These are phyloP conservation scores for Penicillium canariense DNA, from an alignment of 495 filamentous ascomycete genomes.

Conservation along the genomic window DNA sequence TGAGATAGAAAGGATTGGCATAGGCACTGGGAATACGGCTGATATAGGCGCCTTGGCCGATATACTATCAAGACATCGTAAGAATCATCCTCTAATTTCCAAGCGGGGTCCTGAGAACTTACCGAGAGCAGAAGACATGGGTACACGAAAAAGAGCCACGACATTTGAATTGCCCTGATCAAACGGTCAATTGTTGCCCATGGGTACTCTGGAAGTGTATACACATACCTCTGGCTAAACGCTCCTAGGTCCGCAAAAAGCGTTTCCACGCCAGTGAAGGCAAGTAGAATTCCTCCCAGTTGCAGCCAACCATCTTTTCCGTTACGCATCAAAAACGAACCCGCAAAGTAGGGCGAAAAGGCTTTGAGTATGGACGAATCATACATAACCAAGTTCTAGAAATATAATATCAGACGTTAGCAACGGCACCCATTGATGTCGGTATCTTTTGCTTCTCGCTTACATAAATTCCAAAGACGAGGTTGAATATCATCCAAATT, in stretches of 20 bases:
- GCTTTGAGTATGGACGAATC: constrained; percentile 66
- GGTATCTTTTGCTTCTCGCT: background rate
- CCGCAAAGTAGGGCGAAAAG: constrained; percentile 65
- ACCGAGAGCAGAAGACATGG: constrained; percentile 64
- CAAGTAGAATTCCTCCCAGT: constrained; percentile 65
- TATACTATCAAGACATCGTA: constrained; percentile 40
- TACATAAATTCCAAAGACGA: constrained; percentile 63
- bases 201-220: background rate
- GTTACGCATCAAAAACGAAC: constrained; percentile 58
- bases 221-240: constrained; percentile 45
- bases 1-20: constrained; percentile 68
- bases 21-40: constrained; percentile 55
- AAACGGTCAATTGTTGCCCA: background rate
- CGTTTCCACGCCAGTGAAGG: constrained; percentile 72
- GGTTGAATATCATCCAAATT: constrained; percentile 68
- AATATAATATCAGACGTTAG: background rate
- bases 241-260: constrained; percentile 71
- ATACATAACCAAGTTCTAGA: constrained; percentile 52
- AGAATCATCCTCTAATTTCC: background rate
- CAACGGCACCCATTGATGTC: too few species aligned
- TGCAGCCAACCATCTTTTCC: constrained; percentile 58
- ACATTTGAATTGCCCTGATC: constrained; percentile 56
- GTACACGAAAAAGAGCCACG: constrained; percentile 60
- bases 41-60: constrained; percentile 71
- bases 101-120: background rate